Conservation (phyloP, 345 rosid genomes). For the Ceriops tagal region DNA sequence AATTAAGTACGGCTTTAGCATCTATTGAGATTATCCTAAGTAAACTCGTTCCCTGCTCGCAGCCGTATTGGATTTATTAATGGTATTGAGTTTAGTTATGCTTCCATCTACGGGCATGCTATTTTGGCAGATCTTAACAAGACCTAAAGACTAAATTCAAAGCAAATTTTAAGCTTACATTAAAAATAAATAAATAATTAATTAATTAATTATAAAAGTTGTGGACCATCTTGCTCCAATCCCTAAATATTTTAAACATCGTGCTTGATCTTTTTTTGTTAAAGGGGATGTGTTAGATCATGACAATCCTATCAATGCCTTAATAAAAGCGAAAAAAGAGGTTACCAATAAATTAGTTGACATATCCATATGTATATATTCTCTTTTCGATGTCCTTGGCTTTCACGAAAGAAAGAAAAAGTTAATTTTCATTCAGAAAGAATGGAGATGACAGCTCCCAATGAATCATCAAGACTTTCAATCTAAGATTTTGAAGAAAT, state of each 20-base stretch:
- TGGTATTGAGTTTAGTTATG: too few relatives aligned
- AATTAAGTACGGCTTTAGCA: too few relatives aligned
- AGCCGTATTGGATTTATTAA: too few relatives aligned
- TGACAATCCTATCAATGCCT: neutral
- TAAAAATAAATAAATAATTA: too few relatives aligned
- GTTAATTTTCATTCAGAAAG: constrained; percentile 22
- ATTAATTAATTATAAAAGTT: too few relatives aligned
- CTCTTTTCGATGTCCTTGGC: constrained; percentile 18
- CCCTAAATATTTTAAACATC: neutral
- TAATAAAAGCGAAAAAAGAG: constrained; percentile 32
- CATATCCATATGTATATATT: constrained; percentile 22
- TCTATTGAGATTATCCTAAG: too few relatives aligned
- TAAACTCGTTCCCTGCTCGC: too few relatives aligned
- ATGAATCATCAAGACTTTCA: constrained; percentile 22
- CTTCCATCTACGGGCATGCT: too few relatives aligned
- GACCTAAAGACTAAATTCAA: too few relatives aligned
- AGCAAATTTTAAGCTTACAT: too few relatives aligned
- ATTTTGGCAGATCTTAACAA: too few relatives aligned
- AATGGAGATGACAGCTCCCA: constrained; percentile 22
- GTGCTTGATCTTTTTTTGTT: constrained; percentile 11
- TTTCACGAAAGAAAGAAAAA: constrained; percentile 17
- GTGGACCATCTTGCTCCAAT: too few relatives aligned
- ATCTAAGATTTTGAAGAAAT: constrained; percentile 21
- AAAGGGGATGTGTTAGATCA: constrained; percentile 18
- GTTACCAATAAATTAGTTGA: constrained; percentile 30